These are phyloP conservation scores for Colletotrichum sp. DNA, from an alignment of 2,329 filamentous ascomycete genomes.

Conservation along the genomic window DNA sequence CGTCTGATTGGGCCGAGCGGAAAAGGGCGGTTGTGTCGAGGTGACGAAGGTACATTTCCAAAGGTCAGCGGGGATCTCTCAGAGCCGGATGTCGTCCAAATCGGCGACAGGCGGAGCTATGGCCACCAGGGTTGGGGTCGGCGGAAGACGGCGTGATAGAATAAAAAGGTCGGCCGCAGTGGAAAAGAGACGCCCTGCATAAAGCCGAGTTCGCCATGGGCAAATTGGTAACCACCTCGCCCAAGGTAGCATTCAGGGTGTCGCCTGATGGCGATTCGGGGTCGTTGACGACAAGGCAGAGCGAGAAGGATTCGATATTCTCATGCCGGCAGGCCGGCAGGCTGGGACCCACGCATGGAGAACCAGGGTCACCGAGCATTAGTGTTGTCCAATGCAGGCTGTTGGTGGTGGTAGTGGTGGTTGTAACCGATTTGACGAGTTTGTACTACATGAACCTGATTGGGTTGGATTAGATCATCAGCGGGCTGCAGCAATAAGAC, in stretches of 20 bases:
- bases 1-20: background rate
- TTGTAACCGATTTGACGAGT: background rate
- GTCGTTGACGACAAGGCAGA: background rate
- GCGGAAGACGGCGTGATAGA: background rate
- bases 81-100: background rate
- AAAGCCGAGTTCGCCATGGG: background rate
- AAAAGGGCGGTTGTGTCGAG: background rate
- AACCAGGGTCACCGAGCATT: background rate
- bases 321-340: background rate
- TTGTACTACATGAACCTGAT: background rate
- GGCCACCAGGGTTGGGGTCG: background rate
- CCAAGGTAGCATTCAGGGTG: background rate
- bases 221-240: background rate
- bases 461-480: slow-evolving; percentile 2
- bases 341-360: background rate
- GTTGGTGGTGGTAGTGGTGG: background rate
- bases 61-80: background rate
- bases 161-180: background rate
- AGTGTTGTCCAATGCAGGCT: background rate
- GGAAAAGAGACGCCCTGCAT: background rate
- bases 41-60: background rate
- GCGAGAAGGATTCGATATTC: background rate
- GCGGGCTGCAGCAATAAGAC: background rate
- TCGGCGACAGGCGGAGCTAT: background rate
- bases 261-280: background rate